Evolutionary conservation across 1,139 yeast genomes (phyloP), one percentile per base, ranked within the genome.

Genomic region (Magnusiomyces tetraspermus): DNA sequence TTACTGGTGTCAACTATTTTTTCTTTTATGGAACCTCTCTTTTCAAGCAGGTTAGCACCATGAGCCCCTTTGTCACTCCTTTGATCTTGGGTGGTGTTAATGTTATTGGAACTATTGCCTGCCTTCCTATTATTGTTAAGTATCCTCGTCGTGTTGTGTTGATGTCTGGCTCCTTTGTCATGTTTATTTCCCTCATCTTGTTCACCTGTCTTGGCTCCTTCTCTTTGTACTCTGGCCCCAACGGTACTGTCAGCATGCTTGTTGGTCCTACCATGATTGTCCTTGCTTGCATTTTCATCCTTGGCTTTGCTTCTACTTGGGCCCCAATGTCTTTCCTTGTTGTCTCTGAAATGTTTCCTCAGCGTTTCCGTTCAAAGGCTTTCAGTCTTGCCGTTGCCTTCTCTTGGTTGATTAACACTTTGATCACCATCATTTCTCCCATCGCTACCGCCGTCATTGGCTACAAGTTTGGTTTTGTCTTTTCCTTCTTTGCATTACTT

Each of bases 241-340:
- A 42, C n/a, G 48, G 43, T 19, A 30, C 23, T 10, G 47, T 36
- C 3, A 50, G 37, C 17, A 17, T 33, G 1, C 72, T 83, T 57
- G 80, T 84, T 51, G 92, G 92, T 68, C 73, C 81, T 67, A 85
- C 83, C 56, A 77, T 80, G 87, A 83, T 87, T 67, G 82, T 85
- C 63, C 78, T 87, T 61, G 80, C 90, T 33, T 85, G 94, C 68
- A 67, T 85, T 57, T 88, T 80, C 72, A 85, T 88, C 58, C 83
- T 84, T 77, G 82, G 79, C 74, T 87, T 86, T 66, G 92, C 95
- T 38, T 77, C 84, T 41, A 82, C 95, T 6, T 86, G 95, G 95
- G 95, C 90, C 57, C 92, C 95, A 63, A 79, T 83, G 64, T 83
- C 83, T 46, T 87, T 81, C 78, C 84, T 84, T 53, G 81, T 85